Base-by-base conservation (phyloP, 768 basidiomycete species). In the Agrocybe pediades region DNA sequence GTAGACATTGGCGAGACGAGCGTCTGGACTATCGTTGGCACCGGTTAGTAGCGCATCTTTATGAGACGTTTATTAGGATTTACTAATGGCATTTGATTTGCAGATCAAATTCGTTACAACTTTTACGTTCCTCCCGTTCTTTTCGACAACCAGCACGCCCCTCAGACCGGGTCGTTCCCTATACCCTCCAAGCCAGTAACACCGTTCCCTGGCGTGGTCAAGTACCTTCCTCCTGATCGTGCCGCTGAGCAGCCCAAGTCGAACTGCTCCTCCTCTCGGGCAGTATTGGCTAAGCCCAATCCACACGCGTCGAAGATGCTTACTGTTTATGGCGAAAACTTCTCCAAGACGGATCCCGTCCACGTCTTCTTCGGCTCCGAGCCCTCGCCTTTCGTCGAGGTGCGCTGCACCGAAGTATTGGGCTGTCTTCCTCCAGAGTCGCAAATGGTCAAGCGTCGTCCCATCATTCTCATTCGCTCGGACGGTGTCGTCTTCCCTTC, bases 21-120 rank as follows among this genome's bases (percentile, higher is more conserved):
- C 66, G 90, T 94, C 20, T 95, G 93, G 93, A 95, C 93, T 3
- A 92, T 95, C 60, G 91, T 94, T 56, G 92, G 93, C 61, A 93
- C 90, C 57, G 91, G 91, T 92, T 68, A 71, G 79, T 65, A 19
- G 57, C 57, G 24, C 54, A 55, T 43, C 48, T 17, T 4, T 39
- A 27, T 41, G 44, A 30, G 50, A 46, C 20, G 39, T 29, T 42
- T 46, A 44, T n/a, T n/a, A n/a, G n/a, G n/a, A 29, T 49, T 53
- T 41, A 55, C 41, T 67, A 29, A 66, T 58, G 51, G 53, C 54
- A 51, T 49, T 41, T 49, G 42, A 57, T 49, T 27, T 30, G 43
- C 72, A 87, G 92, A 95, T 65, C 90, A 94, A 82, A 83, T 93
- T 49, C 87, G 93, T 56, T 94, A 95, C 74, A 93, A 95, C 70